Conservation (phyloP, 208 protist genomes). For the Wallacemonas sp. region DNA sequence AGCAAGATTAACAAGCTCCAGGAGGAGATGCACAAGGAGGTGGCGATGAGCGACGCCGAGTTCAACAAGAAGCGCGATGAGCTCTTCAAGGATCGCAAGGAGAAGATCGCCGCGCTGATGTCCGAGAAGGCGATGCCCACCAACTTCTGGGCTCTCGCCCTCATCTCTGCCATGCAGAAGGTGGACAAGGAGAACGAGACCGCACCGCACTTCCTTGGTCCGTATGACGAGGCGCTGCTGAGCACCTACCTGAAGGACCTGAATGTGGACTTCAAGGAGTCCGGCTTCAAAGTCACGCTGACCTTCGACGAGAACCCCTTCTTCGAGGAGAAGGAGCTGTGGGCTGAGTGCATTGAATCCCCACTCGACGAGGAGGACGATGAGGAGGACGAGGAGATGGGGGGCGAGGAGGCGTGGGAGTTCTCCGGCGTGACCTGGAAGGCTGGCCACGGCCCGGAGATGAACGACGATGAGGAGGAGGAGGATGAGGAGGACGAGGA, state of each 20-base stretch:
- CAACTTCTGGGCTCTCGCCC: conserved; percentile 72
- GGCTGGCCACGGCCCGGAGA: conserved; percentile 50
- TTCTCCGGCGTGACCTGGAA: conserved; percentile 86
- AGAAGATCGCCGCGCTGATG: conserved; percentile 40
- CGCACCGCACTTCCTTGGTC: conserved; percentile 54
- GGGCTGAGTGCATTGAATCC: conserved; percentile 38
- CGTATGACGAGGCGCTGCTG: conserved; percentile 68
- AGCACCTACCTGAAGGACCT: conserved; percentile 56
- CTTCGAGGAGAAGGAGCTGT: conserved; percentile 79
- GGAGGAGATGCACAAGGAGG: conserved; percentile 50
- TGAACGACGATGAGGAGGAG: conserved; percentile 28
- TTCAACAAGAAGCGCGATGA: conserved; percentile 47
- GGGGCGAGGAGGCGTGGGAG: conserved; percentile 33
- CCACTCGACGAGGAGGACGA: conserved; percentile 13
- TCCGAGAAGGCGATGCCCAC: conserved; percentile 34
- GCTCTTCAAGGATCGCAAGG: conserved; percentile 43
- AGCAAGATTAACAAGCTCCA: conserved; percentile 58
- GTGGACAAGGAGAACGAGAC: conserved; percentile 34
- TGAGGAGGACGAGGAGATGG: conserved; percentile 24
- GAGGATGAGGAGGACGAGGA: conserved; percentile 29
- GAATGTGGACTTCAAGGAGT: conserved; percentile 37
- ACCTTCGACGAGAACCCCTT: conserved; percentile 67
- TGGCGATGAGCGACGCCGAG: conserved; percentile 34
- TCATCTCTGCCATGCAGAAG: conserved; percentile 39
- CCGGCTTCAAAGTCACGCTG: conserved; percentile 48